Conservation (phyloP, 257 asterid species). For the Coffea eugenioides region DNA sequence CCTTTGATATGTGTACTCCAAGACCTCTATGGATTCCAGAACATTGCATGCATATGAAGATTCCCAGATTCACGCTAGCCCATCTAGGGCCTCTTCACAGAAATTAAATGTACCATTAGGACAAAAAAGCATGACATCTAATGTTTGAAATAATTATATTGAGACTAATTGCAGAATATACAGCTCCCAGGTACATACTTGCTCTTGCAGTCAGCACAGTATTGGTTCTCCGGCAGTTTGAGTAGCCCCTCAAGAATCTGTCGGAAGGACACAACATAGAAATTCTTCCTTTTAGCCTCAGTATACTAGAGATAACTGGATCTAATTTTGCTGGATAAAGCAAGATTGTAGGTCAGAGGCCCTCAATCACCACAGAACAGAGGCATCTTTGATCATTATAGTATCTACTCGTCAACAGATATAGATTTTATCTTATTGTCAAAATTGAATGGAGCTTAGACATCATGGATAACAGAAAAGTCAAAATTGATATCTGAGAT, state of each 20-base stretch:
- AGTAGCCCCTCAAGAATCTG: conserved; percentile 43
- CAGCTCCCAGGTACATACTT: conserved; percentile 19
- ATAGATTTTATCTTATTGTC: neutral
- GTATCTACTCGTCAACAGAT: neutral
- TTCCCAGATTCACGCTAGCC: conserved; percentile 49
- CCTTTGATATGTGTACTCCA: conserved; percentile 52
- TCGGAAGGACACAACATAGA: neutral
- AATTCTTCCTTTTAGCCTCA: conserved; percentile 4
- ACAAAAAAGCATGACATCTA: neutral
- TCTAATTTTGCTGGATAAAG: neutral
- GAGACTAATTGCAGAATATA: neutral
- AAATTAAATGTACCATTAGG: neutral
- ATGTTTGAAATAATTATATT: neutral
- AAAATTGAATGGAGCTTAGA: neutral
- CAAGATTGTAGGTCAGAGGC: neutral
- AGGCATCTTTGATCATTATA: neutral
- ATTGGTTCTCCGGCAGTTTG: conserved; percentile 40
- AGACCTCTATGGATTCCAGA: conserved; percentile 47
- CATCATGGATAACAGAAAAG: neutral
- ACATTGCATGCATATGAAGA: conserved; percentile 47
- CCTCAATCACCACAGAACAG: neutral
- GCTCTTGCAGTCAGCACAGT: conserved; percentile 46
- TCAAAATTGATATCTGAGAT: neutral
- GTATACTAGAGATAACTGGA: neutral
- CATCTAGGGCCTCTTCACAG: conserved; percentile 44